A percentile compares a stretch with the other conserved stretches of the same genome.
Evolutionary conservation across 1,284 basidiomycete genomes (phyloP).

Genomic region (Flammula alnicola): DNA sequence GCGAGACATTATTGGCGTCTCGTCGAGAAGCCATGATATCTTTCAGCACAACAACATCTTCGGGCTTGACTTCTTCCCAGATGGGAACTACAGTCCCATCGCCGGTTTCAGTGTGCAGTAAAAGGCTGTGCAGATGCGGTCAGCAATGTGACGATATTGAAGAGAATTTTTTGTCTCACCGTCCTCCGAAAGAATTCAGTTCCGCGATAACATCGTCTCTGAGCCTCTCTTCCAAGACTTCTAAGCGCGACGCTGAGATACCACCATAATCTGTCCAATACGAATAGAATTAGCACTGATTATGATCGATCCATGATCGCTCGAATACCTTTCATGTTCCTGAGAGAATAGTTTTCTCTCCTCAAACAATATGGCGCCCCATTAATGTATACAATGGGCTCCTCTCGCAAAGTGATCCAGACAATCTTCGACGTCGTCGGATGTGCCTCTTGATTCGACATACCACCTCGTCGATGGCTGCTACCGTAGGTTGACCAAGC

Average conservation of each 20-base stretch:
- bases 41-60: constrained; percentile 84
- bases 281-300: not conserved
- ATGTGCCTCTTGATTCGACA: constrained; percentile 67
- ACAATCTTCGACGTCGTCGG: constrained; percentile 69
- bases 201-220: constrained; percentile 90
- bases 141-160: not conserved
- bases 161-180: constrained; percentile 42
- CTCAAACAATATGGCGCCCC: constrained; percentile 82
- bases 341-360: constrained; percentile 78
- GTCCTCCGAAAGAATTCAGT: constrained; percentile 82
- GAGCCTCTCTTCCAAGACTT: constrained; percentile 90
- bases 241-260: constrained; percentile 86
- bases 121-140: constrained; percentile 50
- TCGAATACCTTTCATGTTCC: constrained; percentile 81
- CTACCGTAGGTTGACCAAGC: constrained; percentile 90
- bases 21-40: constrained; percentile 83
- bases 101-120: constrained; percentile 89
- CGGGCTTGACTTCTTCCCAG: constrained; percentile 90
- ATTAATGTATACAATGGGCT: constrained; percentile 95
- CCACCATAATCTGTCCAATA: constrained; percentile 80
- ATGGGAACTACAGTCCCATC: constrained; percentile 92
- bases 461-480: constrained; percentile 89
- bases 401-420: constrained; percentile 94
- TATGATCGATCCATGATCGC: not conserved
- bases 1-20: constrained; percentile 54